Conservation (phyloP, 2,329 filamentous ascomycete genomes). For the Pseudogymnoascus sp. region DNA sequence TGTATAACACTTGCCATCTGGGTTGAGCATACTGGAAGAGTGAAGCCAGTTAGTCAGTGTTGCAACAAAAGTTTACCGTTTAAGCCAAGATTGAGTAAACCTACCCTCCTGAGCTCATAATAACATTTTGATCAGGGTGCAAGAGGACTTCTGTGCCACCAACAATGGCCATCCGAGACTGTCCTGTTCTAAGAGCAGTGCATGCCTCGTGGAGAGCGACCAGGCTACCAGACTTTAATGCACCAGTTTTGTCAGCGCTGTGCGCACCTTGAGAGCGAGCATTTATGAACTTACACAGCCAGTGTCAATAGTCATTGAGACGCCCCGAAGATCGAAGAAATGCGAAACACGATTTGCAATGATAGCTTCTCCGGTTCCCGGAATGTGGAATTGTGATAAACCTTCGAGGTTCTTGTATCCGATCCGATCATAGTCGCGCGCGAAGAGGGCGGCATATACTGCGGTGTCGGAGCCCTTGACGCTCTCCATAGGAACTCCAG, state of each 20-base stretch:
- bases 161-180: slow-evolving; percentile 21
- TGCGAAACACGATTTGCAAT: slow-evolving; percentile 20
- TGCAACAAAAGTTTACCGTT: background rate
- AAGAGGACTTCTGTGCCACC: slow-evolving; percentile 16
- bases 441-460: background rate
- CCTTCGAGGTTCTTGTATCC: slow-evolving; percentile 19
- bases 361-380: slow-evolving; percentile 2
- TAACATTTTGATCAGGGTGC: slow-evolving; percentile 12
- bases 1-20: slow-evolving; percentile 24
- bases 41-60: background rate
- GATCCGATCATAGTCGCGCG: background rate
- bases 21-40: background rate
- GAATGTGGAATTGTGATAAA: slow-evolving; percentile 15
- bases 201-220: slow-evolving; percentile 45
- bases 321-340: slow-evolving; percentile 18
- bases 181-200: slow-evolving; percentile 24
- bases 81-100: background rate
- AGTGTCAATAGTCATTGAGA: slow-evolving; percentile 16
- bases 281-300: slow-evolving; percentile 8
- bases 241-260: background rate
- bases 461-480: slow-evolving; percentile 10
- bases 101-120: background rate
- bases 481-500: slow-evolving; percentile 14
- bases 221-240: slow-evolving; percentile 32
- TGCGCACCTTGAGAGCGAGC: background rate